phyloP scores from a whole-genome alignment of 257 asterid species.

The Schizonepeta tenuifolia region DNA sequence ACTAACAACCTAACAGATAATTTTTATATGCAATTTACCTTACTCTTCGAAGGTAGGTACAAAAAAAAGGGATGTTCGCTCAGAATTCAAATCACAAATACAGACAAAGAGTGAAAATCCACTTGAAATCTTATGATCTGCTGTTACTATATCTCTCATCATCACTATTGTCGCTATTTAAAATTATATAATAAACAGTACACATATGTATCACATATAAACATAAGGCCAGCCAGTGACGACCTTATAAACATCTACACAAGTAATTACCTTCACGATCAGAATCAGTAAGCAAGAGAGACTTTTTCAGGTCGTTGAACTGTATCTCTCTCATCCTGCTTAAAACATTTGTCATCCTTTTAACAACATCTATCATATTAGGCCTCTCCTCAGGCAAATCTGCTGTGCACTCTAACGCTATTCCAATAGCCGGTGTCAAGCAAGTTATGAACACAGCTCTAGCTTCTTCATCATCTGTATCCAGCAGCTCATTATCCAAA shows the following conservation, averaged over 20 bases:
- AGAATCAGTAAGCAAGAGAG: neutral
- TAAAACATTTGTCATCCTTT: neutral
- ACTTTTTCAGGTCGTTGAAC: neutral
- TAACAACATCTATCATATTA: neutral
- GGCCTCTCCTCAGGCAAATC: slow-evolving; percentile 1
- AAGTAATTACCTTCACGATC: neutral
- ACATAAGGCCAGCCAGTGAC: too few species aligned
- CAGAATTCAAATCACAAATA: neutral
- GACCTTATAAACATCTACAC: neutral
- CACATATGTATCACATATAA: too few species aligned
- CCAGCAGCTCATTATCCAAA: neutral
- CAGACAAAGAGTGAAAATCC: neutral
- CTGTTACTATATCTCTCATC: neutral
- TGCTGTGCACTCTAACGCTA: neutral
- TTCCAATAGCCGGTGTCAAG: neutral
- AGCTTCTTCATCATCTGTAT: neutral
- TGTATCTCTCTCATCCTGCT: neutral
- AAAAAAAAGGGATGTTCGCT: too few species aligned
- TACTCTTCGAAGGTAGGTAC: too few species aligned
- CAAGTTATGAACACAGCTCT: neutral
- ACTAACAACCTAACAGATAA: too few species aligned
- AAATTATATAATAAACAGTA: neutral
- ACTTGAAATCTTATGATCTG: neutral
- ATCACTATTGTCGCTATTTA: too few species aligned
- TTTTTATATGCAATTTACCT: too few species aligned